Percentiles rank a stretch among this genome's conserved stretches.
Evolutionary conservation across 2,329 filamentous ascomycete species (phyloP).

Genomic region (Xylariomycetidae sp.): DNA sequence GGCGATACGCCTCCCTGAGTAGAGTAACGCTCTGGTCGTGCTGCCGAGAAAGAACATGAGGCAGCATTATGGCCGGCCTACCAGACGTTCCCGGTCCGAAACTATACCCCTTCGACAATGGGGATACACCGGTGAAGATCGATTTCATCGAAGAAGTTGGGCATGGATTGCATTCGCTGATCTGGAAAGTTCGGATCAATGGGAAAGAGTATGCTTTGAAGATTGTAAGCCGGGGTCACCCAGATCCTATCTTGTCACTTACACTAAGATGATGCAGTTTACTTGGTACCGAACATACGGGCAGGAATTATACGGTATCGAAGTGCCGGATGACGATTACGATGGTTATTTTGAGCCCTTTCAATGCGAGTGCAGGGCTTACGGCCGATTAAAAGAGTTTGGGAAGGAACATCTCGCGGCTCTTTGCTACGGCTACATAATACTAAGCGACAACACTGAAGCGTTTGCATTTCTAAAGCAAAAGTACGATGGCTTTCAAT

Average conservation of each 20-base stretch:
- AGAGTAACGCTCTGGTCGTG: too few relatives aligned
- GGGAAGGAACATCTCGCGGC: neutral
- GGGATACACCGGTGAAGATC: neutral
- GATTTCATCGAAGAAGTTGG: slow-evolving; percentile 4
- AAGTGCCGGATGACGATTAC: neutral
- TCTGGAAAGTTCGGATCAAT: slow-evolving; percentile 8
- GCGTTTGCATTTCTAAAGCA: neutral
- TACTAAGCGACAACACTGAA: neutral
- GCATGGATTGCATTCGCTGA: slow-evolving; percentile 1
- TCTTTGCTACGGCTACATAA: neutral
- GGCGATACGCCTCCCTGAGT: too few relatives aligned
- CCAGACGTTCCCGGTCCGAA: slow-evolving; percentile 3
- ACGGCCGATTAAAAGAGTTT: neutral
- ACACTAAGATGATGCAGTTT: neutral
- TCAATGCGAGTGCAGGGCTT: neutral
- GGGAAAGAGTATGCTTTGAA: slow-evolving; percentile 4
- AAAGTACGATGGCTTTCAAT: neutral
- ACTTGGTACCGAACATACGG: neutral
- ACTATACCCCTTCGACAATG: slow-evolving; percentile 1
- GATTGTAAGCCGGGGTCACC: slow-evolving; percentile 2
- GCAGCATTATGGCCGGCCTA: too few relatives aligned
- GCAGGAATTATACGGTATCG: neutral
- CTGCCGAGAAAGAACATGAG: too few relatives aligned
- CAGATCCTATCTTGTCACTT: neutral
- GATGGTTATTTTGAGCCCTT: neutral